Base-by-base conservation (phyloP, 169 alveolate genomes). In the Eimeria acervulina region DNA sequence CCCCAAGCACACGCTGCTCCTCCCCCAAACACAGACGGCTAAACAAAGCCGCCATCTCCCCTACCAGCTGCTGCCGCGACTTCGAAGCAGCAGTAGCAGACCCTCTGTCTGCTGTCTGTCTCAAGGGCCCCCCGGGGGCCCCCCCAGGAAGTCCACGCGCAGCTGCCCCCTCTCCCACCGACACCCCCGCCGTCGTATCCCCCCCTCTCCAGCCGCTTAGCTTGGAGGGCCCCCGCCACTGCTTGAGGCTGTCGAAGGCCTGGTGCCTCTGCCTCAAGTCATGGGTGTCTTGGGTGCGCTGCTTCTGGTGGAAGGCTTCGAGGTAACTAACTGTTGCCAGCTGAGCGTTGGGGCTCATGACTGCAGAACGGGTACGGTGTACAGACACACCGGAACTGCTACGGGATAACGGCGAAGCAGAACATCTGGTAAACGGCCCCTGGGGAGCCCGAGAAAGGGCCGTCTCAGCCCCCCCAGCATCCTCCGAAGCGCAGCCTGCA, bases 221-320 rank as follows among this genome's bases (percentile, higher is more conserved):
- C 90, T 81, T 81, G 90, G 90, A 72, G 70, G 90, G 47, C 42
- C 70, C 70, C 23, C 70, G 90, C 90, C 90, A 81, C 63, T 81
- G 63, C 38, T 81, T 81, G 72, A 81, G 90, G 4, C 72, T 42
- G 42, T 81, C 70, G 19, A 81, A 40, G n/a, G 90, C 90, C 70
- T 81, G 72, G 70, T 81, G 40, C 55, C 90, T 81, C 70, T 72
- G 47, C 44, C 51, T 15, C 31, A 81, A 15, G n/a, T 81, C 90
- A 8, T 55, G 19, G 15, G 70, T 33, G 70, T 33, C 42, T 23
- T 44, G 90, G 51, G 7, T 23, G 38, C 90, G 63, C 90, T 81
- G 90, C 68, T 61, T 31, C 70, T 47, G 90, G 70, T 47, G 90
- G 55, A 81, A 81, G 47, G 90, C 90, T 4, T 81, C 90, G 70